Conservation (phyloP, 192 early-diverging fungal species). For the Globomyces pollinis-pini region DNA sequence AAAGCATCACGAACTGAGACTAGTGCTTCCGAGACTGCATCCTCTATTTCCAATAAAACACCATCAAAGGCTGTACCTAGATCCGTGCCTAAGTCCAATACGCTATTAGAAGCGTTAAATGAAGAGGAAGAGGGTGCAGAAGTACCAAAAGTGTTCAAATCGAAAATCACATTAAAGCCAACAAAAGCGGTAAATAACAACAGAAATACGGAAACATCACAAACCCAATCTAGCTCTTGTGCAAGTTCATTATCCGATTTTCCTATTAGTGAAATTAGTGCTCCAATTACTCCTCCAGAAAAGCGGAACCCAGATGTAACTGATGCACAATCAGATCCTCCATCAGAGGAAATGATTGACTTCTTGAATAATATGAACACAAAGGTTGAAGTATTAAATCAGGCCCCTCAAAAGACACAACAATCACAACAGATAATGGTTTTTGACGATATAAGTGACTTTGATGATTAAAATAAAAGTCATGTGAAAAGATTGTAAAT, state of each 20-base stretch:
- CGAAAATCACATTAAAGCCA: too few species aligned
- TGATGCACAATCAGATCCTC: neutral
- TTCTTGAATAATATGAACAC: slow-evolving; percentile 7
- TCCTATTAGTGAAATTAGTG: slow-evolving; percentile 1
- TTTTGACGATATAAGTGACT: slow-evolving; percentile 19
- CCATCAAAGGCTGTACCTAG: too few species aligned
- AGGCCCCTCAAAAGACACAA: neutral
- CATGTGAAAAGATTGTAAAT: neutral
- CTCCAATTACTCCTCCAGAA: neutral
- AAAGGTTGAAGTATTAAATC: neutral
- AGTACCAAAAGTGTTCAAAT: too few species aligned
- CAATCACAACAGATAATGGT: neutral
- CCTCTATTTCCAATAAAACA: too few species aligned
- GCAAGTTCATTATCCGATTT: neutral
- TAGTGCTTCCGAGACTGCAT: too few species aligned
- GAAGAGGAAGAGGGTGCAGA: too few species aligned
- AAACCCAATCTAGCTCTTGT: too few species aligned
- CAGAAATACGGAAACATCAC: neutral
- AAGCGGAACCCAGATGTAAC: neutral
- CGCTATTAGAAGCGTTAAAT: too few species aligned
- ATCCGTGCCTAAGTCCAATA: too few species aligned
- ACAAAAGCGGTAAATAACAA: too few species aligned
- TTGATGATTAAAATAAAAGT: slow-evolving; percentile 17
- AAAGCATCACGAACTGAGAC: too few species aligned
- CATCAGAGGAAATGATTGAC: slow-evolving; percentile 1